Conservation (phyloP, 768 basidiomycete species). For the Leccinellum luteum region DNA sequence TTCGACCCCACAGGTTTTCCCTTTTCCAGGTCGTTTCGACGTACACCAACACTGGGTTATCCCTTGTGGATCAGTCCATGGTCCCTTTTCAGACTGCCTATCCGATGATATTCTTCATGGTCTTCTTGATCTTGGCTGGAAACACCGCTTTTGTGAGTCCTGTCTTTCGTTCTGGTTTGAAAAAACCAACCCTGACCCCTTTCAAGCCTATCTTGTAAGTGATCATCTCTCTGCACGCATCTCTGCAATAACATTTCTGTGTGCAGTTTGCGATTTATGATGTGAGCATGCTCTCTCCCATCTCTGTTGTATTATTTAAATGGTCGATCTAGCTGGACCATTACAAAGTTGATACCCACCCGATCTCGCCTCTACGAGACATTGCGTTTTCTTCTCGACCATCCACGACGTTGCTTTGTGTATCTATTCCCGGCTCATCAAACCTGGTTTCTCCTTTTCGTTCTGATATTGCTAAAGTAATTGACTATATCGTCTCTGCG, state of each 20-base stretch:
- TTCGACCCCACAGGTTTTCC: constrained; percentile 59
- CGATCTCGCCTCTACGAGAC: constrained; percentile 71
- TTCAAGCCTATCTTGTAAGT: constrained; percentile 82
- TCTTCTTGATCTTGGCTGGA: constrained; percentile 80
- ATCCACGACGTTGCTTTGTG: constrained; percentile 89
- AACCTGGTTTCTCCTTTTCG: constrained; percentile 82
- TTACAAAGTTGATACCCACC: constrained; percentile 58
- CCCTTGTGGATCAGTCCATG: constrained; percentile 88
- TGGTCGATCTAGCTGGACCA: constrained; percentile 57
- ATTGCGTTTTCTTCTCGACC: constrained; percentile 88
- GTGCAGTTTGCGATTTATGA: constrained; percentile 70
- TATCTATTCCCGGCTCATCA: constrained; percentile 92
- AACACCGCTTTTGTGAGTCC: constrained; percentile 91
- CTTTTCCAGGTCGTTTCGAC: constrained; percentile 82
- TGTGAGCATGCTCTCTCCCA: constrained; percentile 49
- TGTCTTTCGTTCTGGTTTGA: neutral
- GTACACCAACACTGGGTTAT: constrained; percentile 87
- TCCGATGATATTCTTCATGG: constrained; percentile 70
- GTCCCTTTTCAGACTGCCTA: constrained; percentile 87
- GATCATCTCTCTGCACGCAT: neutral
- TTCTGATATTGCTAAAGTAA: constrained; percentile 71
- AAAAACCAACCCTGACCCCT: neutral
- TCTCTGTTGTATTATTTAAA: constrained; percentile 1
- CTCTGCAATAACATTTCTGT: neutral
- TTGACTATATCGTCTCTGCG: neutral